Conservation (phyloP, 495 filamentous ascomycete genomes). For the Evernia prunastri region DNA sequence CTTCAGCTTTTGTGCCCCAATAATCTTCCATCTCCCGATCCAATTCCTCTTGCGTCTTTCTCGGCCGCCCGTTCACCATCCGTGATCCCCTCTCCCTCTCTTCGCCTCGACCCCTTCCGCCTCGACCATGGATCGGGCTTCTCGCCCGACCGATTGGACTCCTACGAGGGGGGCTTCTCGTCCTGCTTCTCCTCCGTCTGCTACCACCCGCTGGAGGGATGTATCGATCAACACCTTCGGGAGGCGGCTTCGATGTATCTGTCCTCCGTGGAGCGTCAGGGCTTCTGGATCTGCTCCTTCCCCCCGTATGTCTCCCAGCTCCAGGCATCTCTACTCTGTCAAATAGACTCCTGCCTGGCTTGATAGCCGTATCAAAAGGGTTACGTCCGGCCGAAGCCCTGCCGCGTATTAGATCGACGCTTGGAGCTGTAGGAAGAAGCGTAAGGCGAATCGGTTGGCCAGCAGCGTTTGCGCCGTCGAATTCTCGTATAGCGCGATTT, state of each 20-base stretch:
- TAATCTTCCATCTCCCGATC: conserved; percentile 97
- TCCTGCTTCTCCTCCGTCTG: conserved; percentile 48
- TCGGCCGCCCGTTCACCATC: conserved; percentile 52
- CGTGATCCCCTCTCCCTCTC: conserved; percentile 34
- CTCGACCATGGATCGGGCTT: conserved; percentile 23
- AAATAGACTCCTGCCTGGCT: conserved; percentile 56
- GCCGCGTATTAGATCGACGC: conserved; percentile 25
- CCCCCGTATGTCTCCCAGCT: conserved; percentile 33
- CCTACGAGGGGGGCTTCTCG: conserved; percentile 32
- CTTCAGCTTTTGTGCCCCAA: conserved; percentile 46
- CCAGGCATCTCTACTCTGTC: conserved; percentile 56
- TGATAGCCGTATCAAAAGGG: conserved; percentile 53
- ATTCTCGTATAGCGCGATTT: conserved; percentile 66
- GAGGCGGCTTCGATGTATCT: conserved; percentile 61
- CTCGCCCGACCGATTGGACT: conserved; percentile 41
- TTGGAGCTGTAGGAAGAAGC: conserved; percentile 50
- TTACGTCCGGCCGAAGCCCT: conserved; percentile 35
- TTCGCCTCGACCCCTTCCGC: conserved; percentile 33
- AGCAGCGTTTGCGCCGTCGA: conserved; percentile 85
- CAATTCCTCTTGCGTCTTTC: conserved; percentile 87
- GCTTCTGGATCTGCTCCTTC: conserved; percentile 37
- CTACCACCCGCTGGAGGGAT: conserved; percentile 44
- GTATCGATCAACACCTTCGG: conserved; percentile 77
- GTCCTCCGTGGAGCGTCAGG: conserved; percentile 48
- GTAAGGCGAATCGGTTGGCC: conserved; percentile 85